phyloP scores from a whole-genome alignment of 176 grass and related monocot species.

The Ananas comosus region DNA sequence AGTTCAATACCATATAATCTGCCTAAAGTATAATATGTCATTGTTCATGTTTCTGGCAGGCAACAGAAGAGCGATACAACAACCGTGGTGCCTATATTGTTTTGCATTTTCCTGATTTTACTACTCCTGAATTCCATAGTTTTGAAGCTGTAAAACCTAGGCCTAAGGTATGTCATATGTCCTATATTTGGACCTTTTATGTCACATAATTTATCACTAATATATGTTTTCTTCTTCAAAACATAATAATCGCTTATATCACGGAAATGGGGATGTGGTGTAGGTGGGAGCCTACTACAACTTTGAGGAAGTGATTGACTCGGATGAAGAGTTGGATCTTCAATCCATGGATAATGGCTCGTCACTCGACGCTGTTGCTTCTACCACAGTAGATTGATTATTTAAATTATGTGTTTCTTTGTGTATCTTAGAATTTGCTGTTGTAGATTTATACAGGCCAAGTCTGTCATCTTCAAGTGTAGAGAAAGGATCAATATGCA shows the following conservation, averaged over 20 bases:
- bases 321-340: constrained; percentile 86
- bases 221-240: not conserved
- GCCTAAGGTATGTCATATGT: constrained; percentile 45
- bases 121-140: constrained; percentile 70
- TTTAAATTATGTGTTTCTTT: not conserved
- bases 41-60: constrained; percentile 28
- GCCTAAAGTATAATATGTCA: not conserved
- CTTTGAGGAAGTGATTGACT: constrained; percentile 85
- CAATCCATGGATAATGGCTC: constrained; percentile 65
- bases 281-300: constrained; percentile 76
- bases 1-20: too few species aligned
- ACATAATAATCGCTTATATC: not conserved
- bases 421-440: not conserved
- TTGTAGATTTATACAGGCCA: not conserved
- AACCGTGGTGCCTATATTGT: constrained; percentile 90
- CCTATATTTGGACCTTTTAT: not conserved
- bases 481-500: not conserved
- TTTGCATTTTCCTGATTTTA: constrained; percentile 64
- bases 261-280: not conserved
- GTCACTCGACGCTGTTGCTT: constrained; percentile 9
- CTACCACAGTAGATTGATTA: constrained; percentile 21
- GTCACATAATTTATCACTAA: not conserved
- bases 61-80: constrained; percentile 65
- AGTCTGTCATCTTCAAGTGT: not conserved
- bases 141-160: constrained; percentile 87